Evolutionary conservation across 805 yeast genomes (phyloP), one percentile per base, ranked within the genome.

Genomic region (Teunomyces funiuensis): DNA sequence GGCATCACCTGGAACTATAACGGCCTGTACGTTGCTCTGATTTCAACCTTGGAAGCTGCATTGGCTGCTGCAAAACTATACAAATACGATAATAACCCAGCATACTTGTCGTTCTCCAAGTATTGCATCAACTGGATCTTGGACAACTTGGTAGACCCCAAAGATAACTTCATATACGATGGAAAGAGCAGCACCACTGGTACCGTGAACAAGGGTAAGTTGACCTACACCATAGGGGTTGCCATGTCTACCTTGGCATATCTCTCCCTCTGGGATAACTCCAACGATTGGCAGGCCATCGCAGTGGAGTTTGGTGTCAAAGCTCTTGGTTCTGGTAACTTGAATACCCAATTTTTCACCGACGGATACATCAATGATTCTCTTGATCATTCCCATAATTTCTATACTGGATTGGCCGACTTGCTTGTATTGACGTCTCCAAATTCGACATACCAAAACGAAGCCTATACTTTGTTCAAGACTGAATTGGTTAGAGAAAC

Each of bases 1-100:
- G 64, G 63, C 5, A 53, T 60, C 3, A 41, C 42, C 7, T 60
- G 65, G 65, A 39, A 46, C 20, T 50, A 49, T 25, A 40, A 52
- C 4, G 46, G 45, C 6, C 36, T 41, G 9, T 60, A 60, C 37
- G 46, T 58, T 26, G 60, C 65, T 6, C 56, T 61, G 22, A 60
- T 60, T 20, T 59, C 64, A 3, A 52, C 58, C 3, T 48, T 53
- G 8, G 65, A 60, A 40, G 54, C 60, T 2, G 63, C 61, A 4
- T 50, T 60, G 36, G 59, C 62, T 3, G 63, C 64, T 6, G 48
- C 53, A 6, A 45, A 49, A 36, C 19, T 59, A 10, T 59, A 52
- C 39, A 48, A 41, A 20, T 38, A 45, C 11, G 37, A 44, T 6
- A 49, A 51, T 28, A 27, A 34, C 23, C 22, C 31, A 2, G 34